Evolutionary conservation across 2,329 filamentous ascomycete species (phyloP), one percentile per base, ranked within the genome.

Genomic region (Hypoxylon sp.): DNA sequence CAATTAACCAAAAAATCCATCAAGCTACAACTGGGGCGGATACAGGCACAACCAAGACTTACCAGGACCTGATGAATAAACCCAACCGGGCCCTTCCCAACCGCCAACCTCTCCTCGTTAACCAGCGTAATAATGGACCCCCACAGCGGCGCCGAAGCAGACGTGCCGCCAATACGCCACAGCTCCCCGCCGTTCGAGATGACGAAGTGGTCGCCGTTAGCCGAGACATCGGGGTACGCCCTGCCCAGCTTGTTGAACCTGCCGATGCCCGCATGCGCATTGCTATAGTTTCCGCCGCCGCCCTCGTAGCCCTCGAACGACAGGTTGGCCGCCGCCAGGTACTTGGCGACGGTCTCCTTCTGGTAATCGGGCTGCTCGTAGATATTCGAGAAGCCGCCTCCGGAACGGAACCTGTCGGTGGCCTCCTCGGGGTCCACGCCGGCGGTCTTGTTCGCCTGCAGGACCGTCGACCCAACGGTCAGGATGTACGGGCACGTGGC

Each of bases 401-500:
- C 78, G 0, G 74, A 77, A 0, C 75, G 48, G 59, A 74, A 76
- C 14, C 73, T 63, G 1, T 52, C 59, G 1, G 66, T 65, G 0
- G 72, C 70, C 13, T 64, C 55, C 56, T 73, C 71, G 38, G 65
- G 60, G 19, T 66, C 64, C 3, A 52, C 65, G 28, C 65, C 71
- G 4, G 72, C 70, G 2, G 68, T 60, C 30, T 65, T 49, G 34
- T 71, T 72, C 2, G 49, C 48, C 41, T 68, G 69, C 21, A 77
- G 67, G 36, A 73, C 65, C 4, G 75, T 77, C 17, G 74, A 73
- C 3, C 85, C 84, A 0, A 86, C 83, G 2, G 80, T 76, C 0
- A 84, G 83, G 13, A 86, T 80, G 73, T 84, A 88, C 0, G 86
- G 85, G 59, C 85, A 88, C 25, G 78, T 80, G 0, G 81, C 73